These are phyloP conservation scores for Cymbopogon flexuosus DNA, from an alignment of 202 grass and related monocot genomes.

Conservation along the genomic window DNA sequence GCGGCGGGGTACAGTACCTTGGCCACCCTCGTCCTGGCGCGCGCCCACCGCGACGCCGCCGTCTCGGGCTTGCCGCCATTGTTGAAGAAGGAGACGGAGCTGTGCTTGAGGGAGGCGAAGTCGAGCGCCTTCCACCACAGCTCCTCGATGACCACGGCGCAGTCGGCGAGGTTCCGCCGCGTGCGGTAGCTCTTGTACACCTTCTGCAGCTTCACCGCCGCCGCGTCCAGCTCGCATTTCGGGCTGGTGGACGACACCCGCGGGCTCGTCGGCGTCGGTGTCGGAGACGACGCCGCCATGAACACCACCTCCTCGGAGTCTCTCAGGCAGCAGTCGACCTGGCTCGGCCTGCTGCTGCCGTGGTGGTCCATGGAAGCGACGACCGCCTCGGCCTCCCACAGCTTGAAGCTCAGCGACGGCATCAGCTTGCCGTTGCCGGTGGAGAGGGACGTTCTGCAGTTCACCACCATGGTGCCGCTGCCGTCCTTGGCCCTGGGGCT, in stretches of 20 bases:
- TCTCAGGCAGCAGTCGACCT: too few species aligned
- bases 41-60: slow-evolving; percentile 81
- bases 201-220: slow-evolving; percentile 79
- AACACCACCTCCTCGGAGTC: slow-evolving; percentile 23
- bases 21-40: slow-evolving; percentile 76
- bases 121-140: slow-evolving; percentile 96
- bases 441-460: neutral
- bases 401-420: slow-evolving; percentile 57
- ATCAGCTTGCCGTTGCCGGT: slow-evolving; percentile 8
- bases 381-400: slow-evolving; percentile 30
- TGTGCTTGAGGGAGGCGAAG: slow-evolving; percentile 87
- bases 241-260: slow-evolving; percentile 38
- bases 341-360: neutral
- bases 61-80: slow-evolving; percentile 62
- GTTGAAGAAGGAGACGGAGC: slow-evolving; percentile 85
- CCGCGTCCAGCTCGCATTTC: slow-evolving; percentile 60
- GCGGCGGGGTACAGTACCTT: slow-evolving; percentile 38
- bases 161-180: slow-evolving; percentile 78
- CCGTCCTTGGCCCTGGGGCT: slow-evolving; percentile 1
- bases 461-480: slow-evolving; percentile 29
- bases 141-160: slow-evolving; percentile 86
- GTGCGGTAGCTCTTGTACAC: slow-evolving; percentile 93
- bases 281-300: slow-evolving; percentile 20
- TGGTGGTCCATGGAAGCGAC: neutral
- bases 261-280: neutral